Base-by-base conservation (phyloP, 2,329 filamentous ascomycete species). In the Ambrosiella xylebori region DNA sequence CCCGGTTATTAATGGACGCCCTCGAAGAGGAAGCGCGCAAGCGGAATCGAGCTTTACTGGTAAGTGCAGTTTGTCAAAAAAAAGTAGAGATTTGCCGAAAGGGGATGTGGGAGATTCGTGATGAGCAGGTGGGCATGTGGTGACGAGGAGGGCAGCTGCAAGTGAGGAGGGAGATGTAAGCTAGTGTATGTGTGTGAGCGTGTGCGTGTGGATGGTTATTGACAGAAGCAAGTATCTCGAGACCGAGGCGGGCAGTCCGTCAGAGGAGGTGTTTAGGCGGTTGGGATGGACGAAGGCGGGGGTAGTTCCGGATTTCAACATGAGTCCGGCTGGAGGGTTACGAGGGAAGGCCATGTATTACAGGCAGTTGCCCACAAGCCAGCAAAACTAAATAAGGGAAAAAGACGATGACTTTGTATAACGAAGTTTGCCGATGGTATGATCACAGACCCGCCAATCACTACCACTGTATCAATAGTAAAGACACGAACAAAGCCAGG, bases 261-360 rank as follows among this genome's bases (percentile, higher is more conserved):
- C 77, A 2, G 79, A 81, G 65, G 61, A 66, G 7, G 69, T 80
- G 6, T 84, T 77, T 66, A 73, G 69, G 37, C 74, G 71, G 58
- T 68, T 83, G n/a, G 79, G 78, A 3, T 85, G 80, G 64, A 68
- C 68, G 7, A 73, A 76, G 65, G 66, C 77, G 13, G 80, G 80
- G 35, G 73, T 71, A 55, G 73, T 84, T 38, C 78, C 78, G 13
- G 71, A 71, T 50, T 80, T 76, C 67, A 73, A 71, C 55, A 68
- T 75, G 58, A 75, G 71, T 62, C 76, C 75, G 15, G 70, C 70
- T 9, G 73, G 76, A 35, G 72, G 71, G 50, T 66, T 77, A 57
- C 74, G 72, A 62, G 74, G 75, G 61, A 75, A 74, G 56, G 73
- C 74, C 0, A 78, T 81, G 63, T 79, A 81, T 63, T 83, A 81